Percentiles rank a stretch among this genome's conserved stretches.
Evolutionary conservation across 2,329 filamentous ascomycete genomes (phyloP).

Genomic region (Aspergillus quadricinctus): DNA sequence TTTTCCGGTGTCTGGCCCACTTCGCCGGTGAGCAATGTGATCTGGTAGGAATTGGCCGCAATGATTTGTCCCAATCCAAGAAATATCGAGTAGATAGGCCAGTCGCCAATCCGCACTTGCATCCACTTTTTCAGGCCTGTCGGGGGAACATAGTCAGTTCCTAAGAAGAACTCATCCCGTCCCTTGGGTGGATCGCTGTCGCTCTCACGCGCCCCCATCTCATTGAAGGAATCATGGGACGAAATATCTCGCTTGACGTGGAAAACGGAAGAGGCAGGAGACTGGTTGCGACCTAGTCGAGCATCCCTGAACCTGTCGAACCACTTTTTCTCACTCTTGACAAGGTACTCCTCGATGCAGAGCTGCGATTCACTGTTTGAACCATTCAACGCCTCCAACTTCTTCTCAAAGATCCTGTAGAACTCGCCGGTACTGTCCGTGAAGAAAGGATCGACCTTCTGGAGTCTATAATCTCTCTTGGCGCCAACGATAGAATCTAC

Average conservation of each 20-base stretch:
- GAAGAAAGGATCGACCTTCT: conserved; percentile 65
- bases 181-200: conserved; percentile 33
- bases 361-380: conserved; percentile 55
- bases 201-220: conserved; percentile 29
- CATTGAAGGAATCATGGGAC: conserved; percentile 37
- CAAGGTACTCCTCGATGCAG: conserved; percentile 62
- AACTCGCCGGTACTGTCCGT: conserved; percentile 61
- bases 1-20: conserved; percentile 56
- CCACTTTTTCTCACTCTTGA: conserved; percentile 65
- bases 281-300: conserved; percentile 51
- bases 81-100: conserved; percentile 60
- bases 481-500: conserved; percentile 56
- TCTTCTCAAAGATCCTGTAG: conserved; percentile 55
- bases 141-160: conserved; percentile 53
- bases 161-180: conserved; percentile 55
- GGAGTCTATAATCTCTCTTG: conserved; percentile 58
- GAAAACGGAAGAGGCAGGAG: conserved; percentile 33
- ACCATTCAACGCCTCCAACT: conserved; percentile 52
- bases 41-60: conserved; percentile 63
- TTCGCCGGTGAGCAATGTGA: conserved; percentile 62
- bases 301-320: conserved; percentile 56
- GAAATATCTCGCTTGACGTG: conserved; percentile 29
- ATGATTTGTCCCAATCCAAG: conserved; percentile 61
- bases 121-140: conserved; percentile 53
- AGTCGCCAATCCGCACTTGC: conserved; percentile 56